A percentile compares a stretch with the other conserved stretches of the same genome.
phyloP scores from a whole-genome alignment of 2,329 filamentous ascomycete genomes.

The Aurifilum marmelostoma region DNA sequence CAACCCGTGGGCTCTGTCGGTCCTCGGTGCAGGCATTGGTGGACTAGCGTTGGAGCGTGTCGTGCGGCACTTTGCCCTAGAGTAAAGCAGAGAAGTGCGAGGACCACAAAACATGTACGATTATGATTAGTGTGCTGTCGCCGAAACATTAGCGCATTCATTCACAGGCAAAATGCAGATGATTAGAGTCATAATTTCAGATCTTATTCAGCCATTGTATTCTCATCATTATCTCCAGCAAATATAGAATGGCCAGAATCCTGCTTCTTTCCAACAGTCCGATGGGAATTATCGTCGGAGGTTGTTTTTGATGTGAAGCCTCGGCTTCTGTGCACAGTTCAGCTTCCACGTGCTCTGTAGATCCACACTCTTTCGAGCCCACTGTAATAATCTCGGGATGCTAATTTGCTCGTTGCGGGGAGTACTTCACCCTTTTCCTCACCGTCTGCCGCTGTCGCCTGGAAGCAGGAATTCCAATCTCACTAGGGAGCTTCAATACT shows the following conservation, averaged over 20 bases:
- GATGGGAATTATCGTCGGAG: too few relatives aligned
- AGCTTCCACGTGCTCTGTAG: not conserved
- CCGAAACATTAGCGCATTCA: not conserved
- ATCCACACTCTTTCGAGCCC: not conserved
- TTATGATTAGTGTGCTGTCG: too few relatives aligned
- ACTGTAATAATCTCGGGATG: not conserved
- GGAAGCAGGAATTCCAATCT: not conserved
- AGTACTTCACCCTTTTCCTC: not conserved
- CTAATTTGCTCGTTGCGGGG: not conserved
- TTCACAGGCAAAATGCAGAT: not conserved
- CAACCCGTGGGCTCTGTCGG: slow-evolving; percentile 61
- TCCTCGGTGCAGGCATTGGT: slow-evolving; percentile 52
- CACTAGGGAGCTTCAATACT: not conserved
- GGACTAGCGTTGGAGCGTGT: slow-evolving; percentile 50
- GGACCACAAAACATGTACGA: not conserved
- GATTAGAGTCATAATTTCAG: not conserved
- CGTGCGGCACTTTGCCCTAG: slow-evolving; percentile 20
- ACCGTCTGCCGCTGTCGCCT: not conserved
- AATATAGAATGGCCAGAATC: too few relatives aligned
- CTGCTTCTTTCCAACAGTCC: too few relatives aligned
- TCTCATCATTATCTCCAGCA: too few relatives aligned
- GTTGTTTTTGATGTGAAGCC: too few relatives aligned
- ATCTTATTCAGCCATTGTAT: not conserved
- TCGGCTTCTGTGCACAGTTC: not conserved
- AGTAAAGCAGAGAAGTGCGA: too few relatives aligned